Conservation (phyloP, 2,329 filamentous ascomycete species). For the Colletotrichum navitas region DNA sequence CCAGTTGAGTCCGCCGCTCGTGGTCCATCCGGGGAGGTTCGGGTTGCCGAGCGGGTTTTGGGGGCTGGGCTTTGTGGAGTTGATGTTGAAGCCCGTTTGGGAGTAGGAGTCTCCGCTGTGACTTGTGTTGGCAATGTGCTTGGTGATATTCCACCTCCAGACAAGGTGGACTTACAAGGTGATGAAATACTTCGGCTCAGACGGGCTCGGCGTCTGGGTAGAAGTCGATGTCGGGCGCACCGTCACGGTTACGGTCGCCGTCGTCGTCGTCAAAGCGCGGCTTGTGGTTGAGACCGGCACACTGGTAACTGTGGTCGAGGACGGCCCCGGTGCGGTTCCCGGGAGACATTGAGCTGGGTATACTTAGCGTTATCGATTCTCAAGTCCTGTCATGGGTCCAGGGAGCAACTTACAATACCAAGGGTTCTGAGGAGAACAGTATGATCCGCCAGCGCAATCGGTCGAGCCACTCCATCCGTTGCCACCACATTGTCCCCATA, state of each 20-base stretch:
- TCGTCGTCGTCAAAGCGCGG: not conserved
- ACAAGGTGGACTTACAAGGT: constrained; percentile 51
- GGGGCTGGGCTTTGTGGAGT: constrained; percentile 61
- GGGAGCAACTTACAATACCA: constrained; percentile 65
- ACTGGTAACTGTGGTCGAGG: constrained; percentile 19
- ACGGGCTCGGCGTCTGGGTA: constrained; percentile 13
- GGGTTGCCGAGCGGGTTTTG: constrained; percentile 73
- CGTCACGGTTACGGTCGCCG: constrained; percentile 23
- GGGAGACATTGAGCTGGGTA: constrained; percentile 30
- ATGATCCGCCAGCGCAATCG: constrained; percentile 56
- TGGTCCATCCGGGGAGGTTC: constrained; percentile 61
- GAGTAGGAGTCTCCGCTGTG: constrained; percentile 70
- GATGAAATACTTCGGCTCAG: constrained; percentile 53
- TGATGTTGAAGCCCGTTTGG: constrained; percentile 67
- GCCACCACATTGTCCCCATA: constrained; percentile 58
- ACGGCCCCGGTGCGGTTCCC: constrained; percentile 17
- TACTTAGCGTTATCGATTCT: not conserved
- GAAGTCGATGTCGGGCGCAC: constrained; percentile 17
- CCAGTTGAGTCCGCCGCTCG: constrained; percentile 62
- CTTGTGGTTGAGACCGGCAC: constrained; percentile 27
- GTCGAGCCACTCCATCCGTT: constrained; percentile 53
- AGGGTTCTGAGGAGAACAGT: constrained; percentile 52
- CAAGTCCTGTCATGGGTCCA: not conserved
- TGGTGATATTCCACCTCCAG: not conserved
- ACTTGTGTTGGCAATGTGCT: not conserved